Evolutionary conservation across 1,139 yeast genomes (phyloP).

Genomic region (Neolecta irregularis): DNA sequence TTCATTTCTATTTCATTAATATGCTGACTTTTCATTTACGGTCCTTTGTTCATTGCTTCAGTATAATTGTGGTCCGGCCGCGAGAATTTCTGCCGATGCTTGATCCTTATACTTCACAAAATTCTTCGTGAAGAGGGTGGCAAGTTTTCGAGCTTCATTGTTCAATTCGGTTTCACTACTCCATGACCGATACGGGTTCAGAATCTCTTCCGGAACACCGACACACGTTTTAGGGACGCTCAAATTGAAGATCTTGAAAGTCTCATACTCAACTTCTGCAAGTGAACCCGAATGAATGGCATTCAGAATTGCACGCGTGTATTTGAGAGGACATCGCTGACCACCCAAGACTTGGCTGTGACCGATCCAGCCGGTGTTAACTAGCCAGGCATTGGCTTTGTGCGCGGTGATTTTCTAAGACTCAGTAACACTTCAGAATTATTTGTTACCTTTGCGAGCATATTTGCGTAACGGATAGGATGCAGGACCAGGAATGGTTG

Average conservation of each 20-base stretch:
- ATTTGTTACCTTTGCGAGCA: too few relatives aligned
- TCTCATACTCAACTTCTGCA: conserved; percentile 64
- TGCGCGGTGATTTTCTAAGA: conserved; percentile 83
- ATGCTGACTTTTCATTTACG: not conserved
- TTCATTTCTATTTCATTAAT: not conserved
- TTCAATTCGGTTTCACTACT: conserved; percentile 43
- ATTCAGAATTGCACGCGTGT: conserved; percentile 92
- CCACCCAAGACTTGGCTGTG: conserved; percentile 87
- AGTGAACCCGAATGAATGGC: conserved; percentile 88
- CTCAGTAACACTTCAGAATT: too few relatives aligned
- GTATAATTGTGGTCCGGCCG: conserved; percentile 62
- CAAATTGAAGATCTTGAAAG: conserved; percentile 75
- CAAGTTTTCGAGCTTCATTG: conserved; percentile 59
- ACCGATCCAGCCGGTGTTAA: conserved; percentile 98
- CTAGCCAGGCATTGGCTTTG: conserved; percentile 87
- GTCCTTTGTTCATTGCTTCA: too few relatives aligned
- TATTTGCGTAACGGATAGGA: conserved; percentile 96
- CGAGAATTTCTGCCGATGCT: conserved; percentile 72
- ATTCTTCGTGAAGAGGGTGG: conserved; percentile 66
- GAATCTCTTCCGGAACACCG: conserved; percentile 67
- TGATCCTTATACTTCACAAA: conserved; percentile 70
- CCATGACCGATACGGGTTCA: conserved; percentile 85
- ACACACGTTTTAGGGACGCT: conserved; percentile 70
- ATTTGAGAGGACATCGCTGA: conserved; percentile 92
- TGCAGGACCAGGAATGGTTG: conserved; percentile 97